A percentile compares a stretch with the other conserved stretches of the same genome.
Evolutionary conservation across 1,284 basidiomycete species (phyloP).

Genomic region (Trametes pubescens): DNA sequence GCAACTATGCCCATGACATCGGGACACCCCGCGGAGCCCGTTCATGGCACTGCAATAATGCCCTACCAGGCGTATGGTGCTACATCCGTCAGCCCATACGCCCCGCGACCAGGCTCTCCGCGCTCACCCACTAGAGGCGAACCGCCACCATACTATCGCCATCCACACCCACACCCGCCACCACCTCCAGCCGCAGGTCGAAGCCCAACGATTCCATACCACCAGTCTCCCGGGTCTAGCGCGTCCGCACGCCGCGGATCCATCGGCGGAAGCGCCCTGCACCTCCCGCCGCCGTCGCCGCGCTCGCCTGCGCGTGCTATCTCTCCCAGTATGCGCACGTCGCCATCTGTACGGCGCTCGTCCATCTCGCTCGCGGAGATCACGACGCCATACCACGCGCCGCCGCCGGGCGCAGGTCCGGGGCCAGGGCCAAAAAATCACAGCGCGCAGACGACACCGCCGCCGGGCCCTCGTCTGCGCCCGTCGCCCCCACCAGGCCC

Average conservation of each 20-base stretch:
- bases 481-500: slow-evolving; percentile 42
- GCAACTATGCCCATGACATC: slow-evolving; percentile 37
- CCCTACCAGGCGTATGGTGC: slow-evolving; percentile 38
- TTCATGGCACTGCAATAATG: slow-evolving; percentile 39
- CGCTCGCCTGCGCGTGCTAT: slow-evolving; percentile 17
- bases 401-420: slow-evolving; percentile 21
- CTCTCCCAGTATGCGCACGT: slow-evolving; percentile 29
- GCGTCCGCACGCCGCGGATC: slow-evolving; percentile 16
- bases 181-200: slow-evolving; percentile 16
- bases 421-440: slow-evolving; percentile 56
- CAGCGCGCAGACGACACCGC: slow-evolving; percentile 58
- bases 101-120: slow-evolving; percentile 32
- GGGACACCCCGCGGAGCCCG: slow-evolving; percentile 35
- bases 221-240: slow-evolving; percentile 28
- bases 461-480: slow-evolving; percentile 63
- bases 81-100: slow-evolving; percentile 15
- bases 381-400: slow-evolving; percentile 40
- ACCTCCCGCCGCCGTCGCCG: slow-evolving; percentile 21
- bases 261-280: slow-evolving; percentile 8
- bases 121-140: slow-evolving; percentile 37
- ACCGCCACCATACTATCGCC: slow-evolving; percentile 28
- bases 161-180: slow-evolving; percentile 10
- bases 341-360: slow-evolving; percentile 35
- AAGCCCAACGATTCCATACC: slow-evolving; percentile 37
- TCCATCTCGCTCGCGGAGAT: slow-evolving; percentile 47